Evolutionary conservation across 306 rosid genomes (phyloP), one percentile per base, ranked within the genome.

Genomic region (Vigna unguiculata): DNA sequence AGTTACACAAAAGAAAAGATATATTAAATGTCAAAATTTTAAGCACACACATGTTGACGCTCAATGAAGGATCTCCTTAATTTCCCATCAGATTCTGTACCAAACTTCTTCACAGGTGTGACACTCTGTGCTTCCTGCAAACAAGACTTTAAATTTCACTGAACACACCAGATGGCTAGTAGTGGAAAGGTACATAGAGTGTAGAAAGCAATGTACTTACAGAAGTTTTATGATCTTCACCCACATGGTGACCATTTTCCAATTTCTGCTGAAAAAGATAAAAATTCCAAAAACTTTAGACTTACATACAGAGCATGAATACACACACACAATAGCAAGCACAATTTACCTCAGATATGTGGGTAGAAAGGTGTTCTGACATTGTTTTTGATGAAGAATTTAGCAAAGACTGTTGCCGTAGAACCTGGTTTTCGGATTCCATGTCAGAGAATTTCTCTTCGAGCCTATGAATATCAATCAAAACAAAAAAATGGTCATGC

Each of bases 51-150:
- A 86, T 93, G 98, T 80, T 96, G 99, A 71, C 95, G 97, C 83
- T 96, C 99, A 77, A 89, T 76, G 74, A 73, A 69, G n/a, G 97
- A 88, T 87, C 97, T 90, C 83, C 97, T 90, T 77, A 92, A 83
- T 85, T 87, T 95, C 89, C 85, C 83, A 83, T 95, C 99, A 82
- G 98, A 87, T 75, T 92, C 99, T 5, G 91, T 91, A 46, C 91
- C 91, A 21, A 96, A 83, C 83, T 87, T 88, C 83, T 92, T 96
- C 22, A 81, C 83, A 16, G 98, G 97, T 54, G 99, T 91, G 22
- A 78, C 82, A 85, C 41, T 73, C 69, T 71, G 90, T 77, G 84
- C 45, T 83, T 91, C 97, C 97, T 87, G 90, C 78, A 80, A 74
- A 77, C 72, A 78, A 30, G 36, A 65, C 38, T 48, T 62, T 69